Percentiles rank a stretch among this genome's conserved stretches.
Evolutionary conservation across 495 filamentous ascomycete species (phyloP).

Genomic region (Elasticomyces elasticus): DNA sequence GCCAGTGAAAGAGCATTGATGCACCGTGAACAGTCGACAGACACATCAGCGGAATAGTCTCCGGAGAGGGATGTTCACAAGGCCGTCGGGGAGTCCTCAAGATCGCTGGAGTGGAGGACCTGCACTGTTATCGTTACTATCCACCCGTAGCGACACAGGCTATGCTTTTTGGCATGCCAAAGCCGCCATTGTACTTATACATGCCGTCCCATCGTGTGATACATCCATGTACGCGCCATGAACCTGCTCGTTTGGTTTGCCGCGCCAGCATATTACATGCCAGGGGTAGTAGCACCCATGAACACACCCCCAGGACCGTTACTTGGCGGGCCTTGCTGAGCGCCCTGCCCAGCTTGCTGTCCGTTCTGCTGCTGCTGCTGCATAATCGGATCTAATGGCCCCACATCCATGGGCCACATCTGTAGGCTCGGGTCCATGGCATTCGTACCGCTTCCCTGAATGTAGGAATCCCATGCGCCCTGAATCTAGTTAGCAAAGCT

Average conservation of each 20-base stretch:
- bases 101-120: too few species aligned
- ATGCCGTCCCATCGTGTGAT: background rate
- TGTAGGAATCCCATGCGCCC: slow-evolving; percentile 35
- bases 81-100: too few species aligned
- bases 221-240: too few species aligned
- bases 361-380: slow-evolving; percentile 4
- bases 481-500: background rate
- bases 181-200: background rate
- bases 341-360: background rate
- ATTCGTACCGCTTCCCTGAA: slow-evolving; percentile 25
- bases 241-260: background rate
- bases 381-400: background rate
- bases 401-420: slow-evolving; percentile 29
- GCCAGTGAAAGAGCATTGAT: too few species aligned
- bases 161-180: too few species aligned
- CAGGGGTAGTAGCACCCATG: slow-evolving; percentile 16
- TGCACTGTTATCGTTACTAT: too few species aligned
- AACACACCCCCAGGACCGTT: slow-evolving; percentile 7
- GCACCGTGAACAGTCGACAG: too few species aligned
- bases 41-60: too few species aligned
- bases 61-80: too few species aligned
- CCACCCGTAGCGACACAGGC: too few species aligned
- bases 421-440: slow-evolving; percentile 26
- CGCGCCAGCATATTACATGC: slow-evolving; percentile 11
- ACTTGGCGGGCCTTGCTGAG: background rate